Percentiles rank a stretch among this genome's conserved stretches.
These are phyloP conservation scores for Fusarium xylarioides DNA, from an alignment of 2,329 filamentous ascomycete species.

Conservation along the genomic window DNA sequence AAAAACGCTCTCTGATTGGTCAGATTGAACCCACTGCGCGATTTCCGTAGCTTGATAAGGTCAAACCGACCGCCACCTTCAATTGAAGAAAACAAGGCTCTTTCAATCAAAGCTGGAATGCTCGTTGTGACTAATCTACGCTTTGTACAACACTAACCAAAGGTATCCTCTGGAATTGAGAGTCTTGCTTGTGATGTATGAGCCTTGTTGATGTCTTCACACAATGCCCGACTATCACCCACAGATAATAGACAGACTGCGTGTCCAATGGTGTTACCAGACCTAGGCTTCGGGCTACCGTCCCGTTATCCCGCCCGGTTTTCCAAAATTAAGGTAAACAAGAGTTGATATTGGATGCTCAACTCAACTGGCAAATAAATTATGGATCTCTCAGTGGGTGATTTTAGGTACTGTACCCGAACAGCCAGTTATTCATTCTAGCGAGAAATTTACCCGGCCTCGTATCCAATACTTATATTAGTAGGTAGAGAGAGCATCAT, in stretches of 20 bases:
- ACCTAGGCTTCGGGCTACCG: not conserved
- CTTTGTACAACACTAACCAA: too few species aligned
- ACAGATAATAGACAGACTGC: not conserved
- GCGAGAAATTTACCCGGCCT: conserved; percentile 16
- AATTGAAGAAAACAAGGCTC: too few species aligned
- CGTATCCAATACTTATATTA: not conserved
- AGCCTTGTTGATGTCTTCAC: not conserved
- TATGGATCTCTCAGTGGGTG: not conserved
- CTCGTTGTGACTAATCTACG: too few species aligned
- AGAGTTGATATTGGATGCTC: not conserved
- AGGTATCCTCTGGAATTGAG: not conserved
- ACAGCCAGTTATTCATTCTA: not conserved
- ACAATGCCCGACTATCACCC: not conserved
- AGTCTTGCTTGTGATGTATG: not conserved
- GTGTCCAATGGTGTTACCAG: too few species aligned
- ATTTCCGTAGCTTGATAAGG: too few species aligned
- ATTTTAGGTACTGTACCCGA: not conserved
- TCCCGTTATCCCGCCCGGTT: not conserved
- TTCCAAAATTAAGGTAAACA: not conserved
- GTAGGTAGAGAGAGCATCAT: not conserved
- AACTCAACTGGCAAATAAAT: not conserved
- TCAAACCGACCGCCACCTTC: too few species aligned
- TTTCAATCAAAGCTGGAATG: too few species aligned
- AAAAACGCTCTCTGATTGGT: too few species aligned
- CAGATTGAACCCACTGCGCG: too few species aligned